phyloP scores from a whole-genome alignment of 805 yeast species.

The Wickerhamomyces alni region DNA sequence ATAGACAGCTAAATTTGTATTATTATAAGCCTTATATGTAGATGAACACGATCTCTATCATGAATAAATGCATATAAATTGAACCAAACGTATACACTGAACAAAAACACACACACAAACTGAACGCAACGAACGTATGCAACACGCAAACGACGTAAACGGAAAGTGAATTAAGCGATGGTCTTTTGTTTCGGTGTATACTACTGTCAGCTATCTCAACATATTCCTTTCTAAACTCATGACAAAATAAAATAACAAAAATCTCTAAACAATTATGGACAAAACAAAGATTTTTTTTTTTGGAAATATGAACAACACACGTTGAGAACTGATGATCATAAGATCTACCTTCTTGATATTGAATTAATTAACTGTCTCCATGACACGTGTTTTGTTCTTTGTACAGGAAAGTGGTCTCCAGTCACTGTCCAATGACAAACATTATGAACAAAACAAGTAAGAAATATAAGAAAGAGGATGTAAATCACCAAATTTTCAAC shows the following conservation, averaged over 20 bases:
- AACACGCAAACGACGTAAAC: background rate
- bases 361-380: background rate
- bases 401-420: slow-evolving; percentile 17
- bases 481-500: background rate
- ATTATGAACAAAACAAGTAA: background rate
- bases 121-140: slow-evolving; percentile 1
- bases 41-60: background rate
- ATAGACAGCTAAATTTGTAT: too few species aligned
- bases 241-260: background rate
- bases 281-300: background rate
- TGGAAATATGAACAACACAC: background rate
- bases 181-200: background rate
- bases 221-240: background rate
- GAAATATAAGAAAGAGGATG: background rate
- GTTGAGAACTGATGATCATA: background rate
- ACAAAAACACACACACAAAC: background rate
- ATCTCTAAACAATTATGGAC: slow-evolving; percentile 1
- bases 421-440: slow-evolving; percentile 8
- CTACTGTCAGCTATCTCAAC: background rate
- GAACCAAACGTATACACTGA: slow-evolving; percentile 2
- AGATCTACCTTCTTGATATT: background rate
- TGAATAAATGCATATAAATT: background rate
- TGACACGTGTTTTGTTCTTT: background rate
- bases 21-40: too few species aligned
- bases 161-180: background rate